Conservation (phyloP, 176 grass and related monocot species). For the sorghum (Sorghum bicolor) region Sorghum_bicolor_NCBIv3 NC_012873.2:56050001-56050500, state of each 20-base stretch:
- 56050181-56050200: not conserved
- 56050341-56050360: not conserved
- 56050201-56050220: not conserved
- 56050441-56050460: not conserved
- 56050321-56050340: not conserved
- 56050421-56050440: not conserved
- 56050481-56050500: not conserved
- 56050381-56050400: not conserved
- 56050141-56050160: not conserved
- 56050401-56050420: not conserved
- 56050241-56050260: not conserved
- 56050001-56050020: too few species aligned
- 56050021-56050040: too few species aligned
- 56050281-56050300: not conserved
- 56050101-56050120: not conserved
- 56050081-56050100: not conserved
- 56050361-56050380: not conserved
- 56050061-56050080: too few species aligned
- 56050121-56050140: not conserved
- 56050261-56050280: not conserved
- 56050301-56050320: not conserved
- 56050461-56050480: conserved; percentile 37
- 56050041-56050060: too few species aligned
- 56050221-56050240: not conserved
- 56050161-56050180: too few species aligned